A percentile compares a stretch with the other conserved stretches of the same genome.
phyloP scores from a whole-genome alignment of 108 stramenopile species.

The Chaetoceros tenuissimus region DNA sequence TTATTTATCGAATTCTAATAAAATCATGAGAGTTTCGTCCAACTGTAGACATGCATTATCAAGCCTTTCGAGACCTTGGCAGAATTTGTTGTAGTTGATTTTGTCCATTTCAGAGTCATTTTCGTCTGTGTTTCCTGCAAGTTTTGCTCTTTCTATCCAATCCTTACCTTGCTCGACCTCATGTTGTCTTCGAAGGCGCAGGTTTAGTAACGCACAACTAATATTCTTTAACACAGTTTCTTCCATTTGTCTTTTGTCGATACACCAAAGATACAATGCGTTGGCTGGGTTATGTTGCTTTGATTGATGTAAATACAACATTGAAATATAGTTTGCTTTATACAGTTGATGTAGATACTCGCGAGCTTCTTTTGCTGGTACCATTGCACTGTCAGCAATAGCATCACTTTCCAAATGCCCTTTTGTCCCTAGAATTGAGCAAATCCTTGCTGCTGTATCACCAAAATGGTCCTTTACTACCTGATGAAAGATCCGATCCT shows the following conservation, averaged over 20 bases:
- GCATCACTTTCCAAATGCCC: slow-evolving; percentile 67
- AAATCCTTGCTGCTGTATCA: slow-evolving; percentile 57
- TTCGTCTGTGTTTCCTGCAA: slow-evolving; percentile 49
- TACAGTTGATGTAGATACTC: slow-evolving; percentile 62
- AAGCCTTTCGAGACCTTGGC: slow-evolving; percentile 66
- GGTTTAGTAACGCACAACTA: slow-evolving; percentile 39
- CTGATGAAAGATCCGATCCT: slow-evolving; percentile 55
- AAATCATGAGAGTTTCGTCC: slow-evolving; percentile 73
- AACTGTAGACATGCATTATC: slow-evolving; percentile 56
- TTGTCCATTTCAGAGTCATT: slow-evolving; percentile 66
- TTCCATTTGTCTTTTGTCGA: slow-evolving; percentile 22
- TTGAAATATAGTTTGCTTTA: slow-evolving; percentile 47
- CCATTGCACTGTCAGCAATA: slow-evolving; percentile 74
- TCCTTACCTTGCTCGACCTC: slow-evolving; percentile 72
- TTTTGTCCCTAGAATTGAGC: slow-evolving; percentile 37
- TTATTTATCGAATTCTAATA: slow-evolving; percentile 41
- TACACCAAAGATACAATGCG: slow-evolving; percentile 67
- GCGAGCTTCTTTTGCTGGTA: slow-evolving; percentile 72
- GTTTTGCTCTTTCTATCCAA: slow-evolving; percentile 77
- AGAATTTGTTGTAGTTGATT: slow-evolving; percentile 52
- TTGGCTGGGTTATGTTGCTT: slow-evolving; percentile 65
- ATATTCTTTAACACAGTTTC: slow-evolving; percentile 48
- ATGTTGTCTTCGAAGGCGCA: slow-evolving; percentile 66
- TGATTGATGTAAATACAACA: slow-evolving; percentile 55
- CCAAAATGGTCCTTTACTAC: slow-evolving; percentile 51